A percentile compares a stretch with the other conserved stretches of the same genome.
Conservation (phyloP, 495 filamentous ascomycete genomes). For the Halenospora varia region DNA sequence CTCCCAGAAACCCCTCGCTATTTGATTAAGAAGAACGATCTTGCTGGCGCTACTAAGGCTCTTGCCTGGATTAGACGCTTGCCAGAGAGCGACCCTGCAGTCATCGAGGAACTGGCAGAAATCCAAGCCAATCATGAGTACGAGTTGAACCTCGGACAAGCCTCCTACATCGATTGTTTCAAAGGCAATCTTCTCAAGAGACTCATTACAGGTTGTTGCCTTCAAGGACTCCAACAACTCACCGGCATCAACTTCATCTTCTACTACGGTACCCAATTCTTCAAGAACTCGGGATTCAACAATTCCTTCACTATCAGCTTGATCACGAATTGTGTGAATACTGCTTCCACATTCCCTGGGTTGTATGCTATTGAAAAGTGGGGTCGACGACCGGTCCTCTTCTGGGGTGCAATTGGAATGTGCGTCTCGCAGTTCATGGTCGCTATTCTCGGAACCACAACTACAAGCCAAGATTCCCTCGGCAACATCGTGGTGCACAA, state of each 20-base stretch:
- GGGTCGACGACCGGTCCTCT: slow-evolving; percentile 65
- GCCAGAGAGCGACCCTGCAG: slow-evolving; percentile 52
- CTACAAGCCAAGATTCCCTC: slow-evolving; percentile 40
- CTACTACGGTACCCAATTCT: slow-evolving; percentile 75
- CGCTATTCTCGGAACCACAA: slow-evolving; percentile 59
- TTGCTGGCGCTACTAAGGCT: slow-evolving; percentile 58
- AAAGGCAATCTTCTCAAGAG: slow-evolving; percentile 57
- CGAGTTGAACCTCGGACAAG: slow-evolving; percentile 51
- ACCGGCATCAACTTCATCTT: slow-evolving; percentile 57
- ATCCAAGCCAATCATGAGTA: slow-evolving; percentile 78
- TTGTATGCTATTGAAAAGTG: slow-evolving; percentile 68
- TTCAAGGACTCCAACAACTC: slow-evolving; percentile 79
- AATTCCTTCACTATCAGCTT: slow-evolving; percentile 64
- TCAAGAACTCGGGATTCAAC: slow-evolving; percentile 60
- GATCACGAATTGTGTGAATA: slow-evolving; percentile 67
- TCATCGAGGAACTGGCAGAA: slow-evolving; percentile 67
- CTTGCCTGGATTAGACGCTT: slow-evolving; percentile 66
- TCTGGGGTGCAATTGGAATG: slow-evolving; percentile 72
- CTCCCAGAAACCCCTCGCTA: slow-evolving; percentile 83
- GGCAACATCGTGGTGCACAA: slow-evolving; percentile 25
- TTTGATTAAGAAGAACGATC: slow-evolving; percentile 64
- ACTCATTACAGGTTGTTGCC: slow-evolving; percentile 66
- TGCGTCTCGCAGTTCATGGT: slow-evolving; percentile 62
- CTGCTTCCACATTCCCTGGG: slow-evolving; percentile 63
- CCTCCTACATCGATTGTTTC: slow-evolving; percentile 68